These are phyloP conservation scores for Anaeramoeba ignava DNA, from an alignment of 78 protist species.

Conservation along the genomic window DNA sequence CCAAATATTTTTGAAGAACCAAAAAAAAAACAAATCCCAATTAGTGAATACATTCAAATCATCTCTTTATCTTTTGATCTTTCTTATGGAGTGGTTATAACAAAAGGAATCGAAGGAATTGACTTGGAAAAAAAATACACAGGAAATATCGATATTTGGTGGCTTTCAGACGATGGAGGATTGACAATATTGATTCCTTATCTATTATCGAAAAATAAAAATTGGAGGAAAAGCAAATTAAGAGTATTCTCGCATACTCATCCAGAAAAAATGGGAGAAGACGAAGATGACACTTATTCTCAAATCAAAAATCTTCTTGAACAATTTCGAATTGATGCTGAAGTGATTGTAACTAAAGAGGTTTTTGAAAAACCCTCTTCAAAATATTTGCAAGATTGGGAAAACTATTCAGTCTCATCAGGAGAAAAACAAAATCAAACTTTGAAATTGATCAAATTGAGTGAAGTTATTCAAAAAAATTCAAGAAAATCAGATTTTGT, in stretches of 20 bases:
- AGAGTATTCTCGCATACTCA: neutral
- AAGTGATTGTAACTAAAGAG: neutral
- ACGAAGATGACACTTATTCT: neutral
- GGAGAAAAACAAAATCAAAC: neutral
- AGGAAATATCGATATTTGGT: neutral
- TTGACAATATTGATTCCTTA: neutral
- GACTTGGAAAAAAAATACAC: neutral
- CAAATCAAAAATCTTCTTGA: neutral
- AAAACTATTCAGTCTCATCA: neutral
- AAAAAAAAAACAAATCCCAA: no score
- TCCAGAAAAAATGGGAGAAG: neutral
- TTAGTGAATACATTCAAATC: no score
- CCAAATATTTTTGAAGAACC: no score
- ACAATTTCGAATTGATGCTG: neutral
- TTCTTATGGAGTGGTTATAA: neutral
- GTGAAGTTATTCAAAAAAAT: neutral
- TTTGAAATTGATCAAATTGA: neutral
- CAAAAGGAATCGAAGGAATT: neutral
- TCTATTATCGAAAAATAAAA: neutral
- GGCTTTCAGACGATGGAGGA: neutral
- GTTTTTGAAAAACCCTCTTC: neutral
- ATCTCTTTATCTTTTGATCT: no score
- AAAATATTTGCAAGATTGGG: neutral
- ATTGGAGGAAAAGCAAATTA: neutral
- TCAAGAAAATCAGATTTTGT: neutral